A percentile compares a stretch with the other conserved stretches of the same genome.
Evolutionary conservation across 2,329 filamentous ascomycete species (phyloP).

Genomic region (Aspergillus novoparasiticus): DNA sequence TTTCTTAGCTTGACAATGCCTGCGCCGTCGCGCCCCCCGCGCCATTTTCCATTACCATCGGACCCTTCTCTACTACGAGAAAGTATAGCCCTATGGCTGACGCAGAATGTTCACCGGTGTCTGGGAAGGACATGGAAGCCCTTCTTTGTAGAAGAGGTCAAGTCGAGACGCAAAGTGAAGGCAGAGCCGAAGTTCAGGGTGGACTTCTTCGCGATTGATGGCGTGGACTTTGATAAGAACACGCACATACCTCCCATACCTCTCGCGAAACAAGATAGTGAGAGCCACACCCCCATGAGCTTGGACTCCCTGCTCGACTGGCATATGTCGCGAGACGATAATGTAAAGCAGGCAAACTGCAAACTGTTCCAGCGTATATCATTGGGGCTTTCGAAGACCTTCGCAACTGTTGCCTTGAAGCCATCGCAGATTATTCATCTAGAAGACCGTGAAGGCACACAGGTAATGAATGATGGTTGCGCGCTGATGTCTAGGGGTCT

Average conservation of each 20-base stretch:
- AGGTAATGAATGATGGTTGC: constrained; percentile 57
- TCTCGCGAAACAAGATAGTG: constrained; percentile 26
- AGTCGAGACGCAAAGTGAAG: constrained; percentile 31
- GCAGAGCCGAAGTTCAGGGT: constrained; percentile 31
- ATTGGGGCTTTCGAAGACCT: constrained; percentile 49
- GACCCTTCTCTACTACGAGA: constrained; percentile 34
- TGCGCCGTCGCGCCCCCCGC: constrained; percentile 30
- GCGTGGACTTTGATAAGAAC: constrained; percentile 38
- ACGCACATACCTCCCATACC: constrained; percentile 18
- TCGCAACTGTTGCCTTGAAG: constrained; percentile 39
- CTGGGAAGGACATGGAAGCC: constrained; percentile 48
- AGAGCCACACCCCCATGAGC: constrained; percentile 39
- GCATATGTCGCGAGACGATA: constrained; percentile 44
- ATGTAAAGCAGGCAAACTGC: constrained; percentile 42
- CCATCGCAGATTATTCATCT: constrained; percentile 41
- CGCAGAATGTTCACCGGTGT: constrained; percentile 40
- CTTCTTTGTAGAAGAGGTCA: constrained; percentile 47
- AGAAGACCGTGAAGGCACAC: constrained; percentile 27
- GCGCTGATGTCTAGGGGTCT: constrained; percentile 56
- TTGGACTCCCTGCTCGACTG: constrained; percentile 47
- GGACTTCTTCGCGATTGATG: constrained; percentile 50
- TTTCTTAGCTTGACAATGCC: constrained; percentile 47
- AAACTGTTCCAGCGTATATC: constrained; percentile 50
- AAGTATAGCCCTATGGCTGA: constrained; percentile 44
- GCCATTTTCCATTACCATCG: constrained; percentile 24